Conservation (phyloP, 176 grass and related monocot genomes). For the Aegilops umbellulata region DNA sequence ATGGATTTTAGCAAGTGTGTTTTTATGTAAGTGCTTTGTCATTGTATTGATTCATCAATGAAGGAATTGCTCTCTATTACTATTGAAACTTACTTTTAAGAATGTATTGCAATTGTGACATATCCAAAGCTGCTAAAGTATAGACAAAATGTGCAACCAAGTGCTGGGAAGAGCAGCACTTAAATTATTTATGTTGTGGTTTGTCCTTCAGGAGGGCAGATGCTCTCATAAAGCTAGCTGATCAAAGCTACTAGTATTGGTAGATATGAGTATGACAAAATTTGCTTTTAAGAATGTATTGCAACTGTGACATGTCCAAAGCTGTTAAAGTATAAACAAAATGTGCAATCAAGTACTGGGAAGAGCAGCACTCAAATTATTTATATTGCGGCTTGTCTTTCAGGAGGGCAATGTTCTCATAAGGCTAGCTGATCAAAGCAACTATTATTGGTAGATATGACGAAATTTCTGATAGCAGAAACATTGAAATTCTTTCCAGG, state of each 20-base stretch:
- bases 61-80: not conserved
- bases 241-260: not conserved
- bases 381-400: not conserved
- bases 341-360: not conserved
- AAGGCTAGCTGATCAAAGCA: not conserved
- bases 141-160: not conserved
- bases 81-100: not conserved
- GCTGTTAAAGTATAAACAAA: not conserved
- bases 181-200: not conserved
- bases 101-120: not conserved
- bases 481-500: conserved; percentile 44
- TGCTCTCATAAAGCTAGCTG: not conserved
- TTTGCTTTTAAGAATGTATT: not conserved
- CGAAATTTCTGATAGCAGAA: conserved; percentile 20
- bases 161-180: not conserved
- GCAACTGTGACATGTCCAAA: not conserved
- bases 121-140: not conserved
- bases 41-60: not conserved
- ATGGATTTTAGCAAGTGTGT: not conserved
- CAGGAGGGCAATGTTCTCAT: not conserved
- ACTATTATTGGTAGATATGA: not conserved
- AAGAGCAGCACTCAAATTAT: not conserved
- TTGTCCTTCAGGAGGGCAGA: not conserved
- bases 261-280: not conserved
- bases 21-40: not conserved